Evolutionary conservation across 192 early-diverging fungal genomes (phyloP).

Genomic region (Entomortierella parvispora): DNA sequence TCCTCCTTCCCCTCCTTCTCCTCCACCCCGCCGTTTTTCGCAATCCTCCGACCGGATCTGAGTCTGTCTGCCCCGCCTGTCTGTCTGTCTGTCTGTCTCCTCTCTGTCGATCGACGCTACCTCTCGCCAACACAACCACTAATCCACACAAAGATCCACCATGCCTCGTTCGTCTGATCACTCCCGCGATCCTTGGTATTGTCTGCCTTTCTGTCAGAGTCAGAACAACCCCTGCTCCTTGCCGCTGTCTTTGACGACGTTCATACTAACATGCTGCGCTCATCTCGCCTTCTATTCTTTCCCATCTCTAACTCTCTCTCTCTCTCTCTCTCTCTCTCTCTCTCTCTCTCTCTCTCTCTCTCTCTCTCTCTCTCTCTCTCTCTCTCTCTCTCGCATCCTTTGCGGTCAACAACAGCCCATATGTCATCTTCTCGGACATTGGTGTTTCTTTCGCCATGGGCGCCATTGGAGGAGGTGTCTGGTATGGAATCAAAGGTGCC

Average conservation of each 20-base stretch:
- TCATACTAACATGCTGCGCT: not conserved
- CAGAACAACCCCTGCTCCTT: not conserved
- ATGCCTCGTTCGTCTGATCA: constrained; percentile 66
- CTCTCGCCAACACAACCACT: not conserved
- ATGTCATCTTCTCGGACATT: constrained; percentile 86
- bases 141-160: constrained; percentile 12
- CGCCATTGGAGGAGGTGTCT: constrained; percentile 93
- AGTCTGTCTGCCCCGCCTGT: not conserved
- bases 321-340: not conserved
- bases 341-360: not conserved
- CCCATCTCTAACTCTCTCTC: not conserved
- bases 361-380: not conserved
- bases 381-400: not conserved
- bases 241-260: not conserved
- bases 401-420: constrained; percentile 74
- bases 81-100: not conserved
- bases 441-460: constrained; percentile 96
- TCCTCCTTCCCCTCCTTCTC: constrained; percentile 6
- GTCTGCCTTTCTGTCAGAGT: not conserved
- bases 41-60: not conserved
- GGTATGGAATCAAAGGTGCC: constrained; percentile 98
- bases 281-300: not conserved
- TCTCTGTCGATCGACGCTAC: not conserved
- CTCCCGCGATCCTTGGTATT: constrained; percentile 66
- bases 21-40: constrained; percentile 1